Base-by-base conservation (phyloP, 2,329 filamentous ascomycete genomes). In the Stagonosporopsis vannaccii region DNA sequence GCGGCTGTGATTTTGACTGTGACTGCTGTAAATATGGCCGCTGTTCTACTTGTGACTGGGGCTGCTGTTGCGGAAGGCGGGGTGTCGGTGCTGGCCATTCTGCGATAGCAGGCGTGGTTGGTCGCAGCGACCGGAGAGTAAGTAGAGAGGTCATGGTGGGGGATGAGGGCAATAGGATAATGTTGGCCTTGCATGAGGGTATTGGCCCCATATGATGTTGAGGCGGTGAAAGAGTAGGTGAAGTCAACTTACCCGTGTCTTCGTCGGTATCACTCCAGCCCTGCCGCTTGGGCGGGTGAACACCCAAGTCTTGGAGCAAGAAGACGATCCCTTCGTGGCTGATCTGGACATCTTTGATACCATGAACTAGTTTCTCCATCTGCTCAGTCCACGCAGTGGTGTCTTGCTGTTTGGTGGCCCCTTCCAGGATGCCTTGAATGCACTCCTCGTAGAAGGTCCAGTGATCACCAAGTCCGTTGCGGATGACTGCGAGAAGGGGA, bases 221-320 rank as follows among this genome's bases (percentile, higher is more conserved):
- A 11, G 15, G 36, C 42, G 23, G 51, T 93, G 6, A 94, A 97
- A 82, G 97, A 93, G 3, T 97, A 90, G 79, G 92, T 88, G 49
- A 51, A 51, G 9, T 23, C 19, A 32, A 30, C 52, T 36, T 42
- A 51, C 46, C 97, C 97, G 74, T 92, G 93, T 0, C 86, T 89
- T 1, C 83, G 97, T 61, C 79, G 77, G 91, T 69, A 79, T 98
- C 46, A 96, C 91, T 1, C 97, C 97, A 23, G 19, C 22, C 36
- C n/a, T 46, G 35, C 37, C 22, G 49, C 33, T 22, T 30, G 4
- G 35, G 22, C 13, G 33, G 11, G 23, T 26, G 22, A 19, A 54
- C 33, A 5, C 41, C 55, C 44, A 58, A 47, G 12, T 63, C 56
- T 7, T 15, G 9, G 6, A 68, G 42, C 13, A 66, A 33, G 11